Percentiles rank a stretch among this genome's conserved stretches.
Conservation (phyloP, 1,284 basidiomycete species). For the Meira miltonrushii region DNA sequence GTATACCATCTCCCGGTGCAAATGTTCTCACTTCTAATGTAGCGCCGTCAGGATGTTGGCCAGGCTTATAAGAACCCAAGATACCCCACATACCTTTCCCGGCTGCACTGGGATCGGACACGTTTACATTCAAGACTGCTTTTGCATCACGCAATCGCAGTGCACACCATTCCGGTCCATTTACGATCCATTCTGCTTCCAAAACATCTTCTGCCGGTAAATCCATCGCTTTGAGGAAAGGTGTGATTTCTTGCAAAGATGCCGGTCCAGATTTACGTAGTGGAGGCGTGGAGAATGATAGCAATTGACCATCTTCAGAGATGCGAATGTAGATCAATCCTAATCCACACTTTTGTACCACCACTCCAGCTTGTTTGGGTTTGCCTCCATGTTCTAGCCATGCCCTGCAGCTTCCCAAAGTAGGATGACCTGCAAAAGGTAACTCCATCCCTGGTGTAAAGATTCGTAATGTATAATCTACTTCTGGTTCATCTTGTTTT, state of each 20-base stretch:
- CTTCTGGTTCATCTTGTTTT: slow-evolving; percentile 1
- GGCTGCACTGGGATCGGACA: not conserved
- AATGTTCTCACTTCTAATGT: slow-evolving; percentile 32
- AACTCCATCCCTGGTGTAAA: slow-evolving; percentile 37
- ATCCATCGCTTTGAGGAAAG: slow-evolving; percentile 18
- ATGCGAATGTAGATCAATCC: slow-evolving; percentile 24
- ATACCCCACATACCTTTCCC: slow-evolving; percentile 25
- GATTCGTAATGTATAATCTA: slow-evolving; percentile 38
- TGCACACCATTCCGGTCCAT: slow-evolving; percentile 41
- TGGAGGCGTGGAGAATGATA: slow-evolving; percentile 28
- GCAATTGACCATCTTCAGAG: slow-evolving; percentile 5
- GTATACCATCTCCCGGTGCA: slow-evolving; percentile 15
- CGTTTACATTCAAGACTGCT: slow-evolving; percentile 26
- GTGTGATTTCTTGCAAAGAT: slow-evolving; percentile 15
- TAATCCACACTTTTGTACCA: slow-evolving; percentile 39
- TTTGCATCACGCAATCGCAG: slow-evolving; percentile 24
- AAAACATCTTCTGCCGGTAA: slow-evolving; percentile 19
- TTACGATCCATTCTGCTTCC: slow-evolving; percentile 31
- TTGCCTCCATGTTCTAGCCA: slow-evolving; percentile 12
- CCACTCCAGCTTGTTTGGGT: slow-evolving; percentile 14
- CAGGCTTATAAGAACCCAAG: slow-evolving; percentile 26
- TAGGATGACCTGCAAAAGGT: slow-evolving; percentile 45
- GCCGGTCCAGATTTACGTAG: slow-evolving; percentile 24
- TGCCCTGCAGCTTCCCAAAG: slow-evolving; percentile 36
- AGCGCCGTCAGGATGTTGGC: slow-evolving; percentile 14